phyloP scores from a whole-genome alignment of 192 early-diverging fungal genomes.

The Gryganskiella cystojenkinii region DNA sequence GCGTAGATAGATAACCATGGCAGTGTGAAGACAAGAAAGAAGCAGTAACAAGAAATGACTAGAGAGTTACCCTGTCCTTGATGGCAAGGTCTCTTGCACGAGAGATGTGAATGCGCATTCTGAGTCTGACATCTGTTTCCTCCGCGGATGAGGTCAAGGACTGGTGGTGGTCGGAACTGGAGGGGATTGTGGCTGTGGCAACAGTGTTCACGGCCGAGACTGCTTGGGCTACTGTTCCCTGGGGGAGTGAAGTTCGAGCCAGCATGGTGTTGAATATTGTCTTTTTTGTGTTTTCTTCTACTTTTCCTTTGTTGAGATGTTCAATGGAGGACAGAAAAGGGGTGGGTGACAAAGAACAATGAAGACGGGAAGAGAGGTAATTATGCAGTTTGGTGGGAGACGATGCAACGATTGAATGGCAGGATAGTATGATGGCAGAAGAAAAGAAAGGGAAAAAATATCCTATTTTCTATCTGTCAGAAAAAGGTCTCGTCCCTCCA shows the following conservation, averaged over 20 bases:
- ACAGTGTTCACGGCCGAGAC: too few relatives aligned
- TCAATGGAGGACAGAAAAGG: neutral
- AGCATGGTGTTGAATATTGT: constrained; percentile 1
- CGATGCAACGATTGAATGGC: neutral
- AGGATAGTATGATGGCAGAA: neutral
- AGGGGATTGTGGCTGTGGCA: too few relatives aligned
- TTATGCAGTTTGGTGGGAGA: neutral
- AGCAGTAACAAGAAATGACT: too few relatives aligned
- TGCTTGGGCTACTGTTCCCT: too few relatives aligned
- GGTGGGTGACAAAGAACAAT: neutral
- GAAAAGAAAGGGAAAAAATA: neutral
- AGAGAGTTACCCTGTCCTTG: constrained; percentile 34
- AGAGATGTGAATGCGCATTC: constrained; percentile 38
- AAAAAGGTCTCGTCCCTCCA: neutral
- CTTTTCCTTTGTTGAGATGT: neutral
- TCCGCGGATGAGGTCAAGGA: neutral
- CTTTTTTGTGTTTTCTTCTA: too few relatives aligned
- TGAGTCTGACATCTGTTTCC: neutral
- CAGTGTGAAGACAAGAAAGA: neutral
- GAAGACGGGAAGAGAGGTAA: neutral
- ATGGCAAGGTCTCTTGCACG: constrained; percentile 19
- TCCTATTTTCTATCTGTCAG: too few relatives aligned
- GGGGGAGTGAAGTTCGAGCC: neutral
- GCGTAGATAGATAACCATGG: too few relatives aligned
- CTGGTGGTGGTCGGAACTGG: too few relatives aligned